Base-by-base conservation (phyloP, 1,284 basidiomycete species). In the Kwoniella shivajii region DNA sequence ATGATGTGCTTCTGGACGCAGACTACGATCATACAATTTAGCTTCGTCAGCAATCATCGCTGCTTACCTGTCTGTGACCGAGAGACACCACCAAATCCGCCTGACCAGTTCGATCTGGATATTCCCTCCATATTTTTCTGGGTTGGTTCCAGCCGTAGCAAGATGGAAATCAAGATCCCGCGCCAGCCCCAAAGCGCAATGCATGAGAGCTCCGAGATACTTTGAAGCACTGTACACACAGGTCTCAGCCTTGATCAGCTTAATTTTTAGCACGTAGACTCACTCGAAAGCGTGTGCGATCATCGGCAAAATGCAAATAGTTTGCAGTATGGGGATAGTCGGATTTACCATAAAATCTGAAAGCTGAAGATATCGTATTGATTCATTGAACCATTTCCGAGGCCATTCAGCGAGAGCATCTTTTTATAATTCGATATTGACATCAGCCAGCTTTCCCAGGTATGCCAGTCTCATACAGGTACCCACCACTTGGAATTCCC, bases 281-380 rank as follows among this genome's bases (percentile, higher is more conserved):
- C 24, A 63, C 61, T 57, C 61, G 48, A 60, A 63, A 16, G 61
- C 58, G 31, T 63, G 59, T 2, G 58, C 61, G 16, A 63, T 54
- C 29, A 48, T 56, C 16, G 60, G 60, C 6, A 62, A 53, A 18
- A 62, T 49, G 27, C 60, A 62, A 27, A 62, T 62, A 2, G 60
- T 31, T 34, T 62, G 60, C 16, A 62, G 53, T 13, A 59, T 39
- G 3, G 52, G 56, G 2, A 62, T 20, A 11, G 52, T 55, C 7
- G 61, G 61, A 24, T 33, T 37, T 20, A 47, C 37, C 61, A 63
- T 58, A 45, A 60, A 63, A n/a, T 55, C 55, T 36, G 45, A 38
- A 10, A 60, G 47, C 33, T 63, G 61, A 1, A 63, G 37, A 30
- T 59, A 63, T 24, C 60, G 54, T 27, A 63, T 29, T 4, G 61